Base-by-base conservation (phyloP, 164 flowering plant genomes). In the Liquidambar formosana region DNA sequence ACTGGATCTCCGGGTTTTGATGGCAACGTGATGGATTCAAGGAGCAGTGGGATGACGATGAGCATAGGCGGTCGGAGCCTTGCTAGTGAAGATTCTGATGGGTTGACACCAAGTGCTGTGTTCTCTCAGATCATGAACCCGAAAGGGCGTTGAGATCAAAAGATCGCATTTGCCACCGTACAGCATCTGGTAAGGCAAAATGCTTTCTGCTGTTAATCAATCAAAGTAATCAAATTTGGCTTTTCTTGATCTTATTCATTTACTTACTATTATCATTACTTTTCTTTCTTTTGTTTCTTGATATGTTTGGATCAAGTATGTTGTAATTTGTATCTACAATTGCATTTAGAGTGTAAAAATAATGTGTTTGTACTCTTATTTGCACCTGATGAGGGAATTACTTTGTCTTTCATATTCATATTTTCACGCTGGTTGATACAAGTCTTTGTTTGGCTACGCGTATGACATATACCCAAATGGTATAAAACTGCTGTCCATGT, bases 61-160 rank as follows among this genome's bases (percentile, higher is more conserved):
- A 90, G 94, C 86, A 83, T 87, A 8, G 97, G 95, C 22, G 93
- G 90, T 11, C 81, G 87, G 62, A 93, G 97, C 82, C 78, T 93
- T 8, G 91, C 89, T 1, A 93, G 97, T 63, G 92, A 82, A 72
- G 95, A 93, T 70, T 93, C 95, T 8, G 94, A 89, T 57, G 93
- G 97, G 65, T 73, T 91, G 73, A 91, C 95, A 45, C 97, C 97
- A 22, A 93, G 95, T 71, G 94, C 91, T 15, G 95, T 93, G 52
- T 93, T 93, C 78, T 93, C 98, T 0, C 95, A 93, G 82, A 86
- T 93, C 71, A 91, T 93, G 92, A 89, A 93, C 75, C 97, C 97
- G 0, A 89, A 88, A 78, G 98, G 97, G 48, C 86, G 98, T 63
- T 93, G 70, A 85, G 71, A 51, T 43, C 57, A 25, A 1, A 49